These are phyloP conservation scores for Artemisia tridentata DNA, from an alignment of 129 eudicot genomes.

Conservation along the genomic window DNA sequence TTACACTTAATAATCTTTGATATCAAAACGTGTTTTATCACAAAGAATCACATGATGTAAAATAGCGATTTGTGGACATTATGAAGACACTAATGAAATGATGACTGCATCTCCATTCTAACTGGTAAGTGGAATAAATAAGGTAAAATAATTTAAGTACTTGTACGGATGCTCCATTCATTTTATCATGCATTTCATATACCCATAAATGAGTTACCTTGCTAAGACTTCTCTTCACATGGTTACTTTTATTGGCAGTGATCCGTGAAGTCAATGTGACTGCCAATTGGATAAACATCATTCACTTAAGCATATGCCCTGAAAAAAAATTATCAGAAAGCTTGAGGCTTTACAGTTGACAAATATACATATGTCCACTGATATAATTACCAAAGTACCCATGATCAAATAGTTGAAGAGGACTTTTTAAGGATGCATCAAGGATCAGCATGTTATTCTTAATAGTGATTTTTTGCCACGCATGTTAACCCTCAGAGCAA, in stretches of 20 bases:
- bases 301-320: no score
- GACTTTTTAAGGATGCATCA: no score
- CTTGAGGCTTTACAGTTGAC: no score
- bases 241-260: background rate
- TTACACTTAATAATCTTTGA: conserved; percentile 6
- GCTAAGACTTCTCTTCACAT: background rate
- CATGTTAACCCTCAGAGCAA: no score
- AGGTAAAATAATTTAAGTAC: conserved; percentile 19
- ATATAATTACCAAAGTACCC: no score
- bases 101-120: conserved; percentile 16
- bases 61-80: conserved; percentile 14
- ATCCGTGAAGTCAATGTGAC: no score
- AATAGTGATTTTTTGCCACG: no score
- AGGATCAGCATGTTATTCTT: no score
- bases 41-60: conserved; percentile 8
- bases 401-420: no score
- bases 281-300: background rate
- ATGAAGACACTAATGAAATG: conserved; percentile 12
- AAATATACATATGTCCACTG: no score
- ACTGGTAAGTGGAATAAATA: conserved; percentile 7
- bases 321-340: no score
- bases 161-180: background rate
- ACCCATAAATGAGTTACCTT: conserved; percentile 6
- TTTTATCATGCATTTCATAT: conserved; percentile 13
- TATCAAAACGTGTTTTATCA: conserved; percentile 7